Conservation (phyloP, 176 grass and related monocot species). For the Aegilops bicornis region DNA sequence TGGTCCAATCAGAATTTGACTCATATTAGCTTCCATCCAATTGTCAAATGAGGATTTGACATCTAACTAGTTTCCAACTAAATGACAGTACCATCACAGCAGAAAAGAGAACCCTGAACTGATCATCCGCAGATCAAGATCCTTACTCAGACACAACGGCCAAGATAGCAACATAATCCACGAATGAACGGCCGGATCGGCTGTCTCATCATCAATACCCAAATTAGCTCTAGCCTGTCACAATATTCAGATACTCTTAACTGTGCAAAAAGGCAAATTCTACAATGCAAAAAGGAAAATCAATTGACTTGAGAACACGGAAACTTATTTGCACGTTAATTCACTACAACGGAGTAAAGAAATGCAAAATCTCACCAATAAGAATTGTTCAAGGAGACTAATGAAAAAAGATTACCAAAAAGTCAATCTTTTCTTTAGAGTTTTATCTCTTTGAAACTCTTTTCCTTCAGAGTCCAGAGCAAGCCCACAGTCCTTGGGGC, state of each 20-base stretch:
- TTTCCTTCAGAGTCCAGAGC: background rate
- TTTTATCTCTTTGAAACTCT: background rate
- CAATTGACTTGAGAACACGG: background rate
- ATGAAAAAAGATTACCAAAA: background rate
- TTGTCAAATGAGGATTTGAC: background rate
- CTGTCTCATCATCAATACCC: background rate
- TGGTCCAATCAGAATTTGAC: conserved; percentile 1
- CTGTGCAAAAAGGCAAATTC: background rate
- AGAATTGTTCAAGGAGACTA: background rate
- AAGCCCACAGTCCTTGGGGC: conserved; percentile 4
- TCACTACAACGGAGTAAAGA: background rate
- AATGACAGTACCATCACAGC: background rate
- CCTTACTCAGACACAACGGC: conserved; percentile 25
- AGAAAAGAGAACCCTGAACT: background rate
- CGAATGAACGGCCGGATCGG: background rate
- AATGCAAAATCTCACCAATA: background rate
- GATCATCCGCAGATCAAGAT: background rate
- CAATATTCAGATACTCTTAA: background rate
- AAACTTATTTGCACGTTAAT: background rate
- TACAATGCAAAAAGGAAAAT: conserved; percentile 2
- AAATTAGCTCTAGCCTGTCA: conserved; percentile 13
- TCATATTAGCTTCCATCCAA: background rate
- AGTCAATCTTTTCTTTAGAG: conserved; percentile 38
- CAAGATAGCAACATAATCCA: conserved; percentile 30
- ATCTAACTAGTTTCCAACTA: background rate